Evolutionary conservation across 2,329 filamentous ascomycete species (phyloP).

Genomic region (Aspergillus tanneri): DNA sequence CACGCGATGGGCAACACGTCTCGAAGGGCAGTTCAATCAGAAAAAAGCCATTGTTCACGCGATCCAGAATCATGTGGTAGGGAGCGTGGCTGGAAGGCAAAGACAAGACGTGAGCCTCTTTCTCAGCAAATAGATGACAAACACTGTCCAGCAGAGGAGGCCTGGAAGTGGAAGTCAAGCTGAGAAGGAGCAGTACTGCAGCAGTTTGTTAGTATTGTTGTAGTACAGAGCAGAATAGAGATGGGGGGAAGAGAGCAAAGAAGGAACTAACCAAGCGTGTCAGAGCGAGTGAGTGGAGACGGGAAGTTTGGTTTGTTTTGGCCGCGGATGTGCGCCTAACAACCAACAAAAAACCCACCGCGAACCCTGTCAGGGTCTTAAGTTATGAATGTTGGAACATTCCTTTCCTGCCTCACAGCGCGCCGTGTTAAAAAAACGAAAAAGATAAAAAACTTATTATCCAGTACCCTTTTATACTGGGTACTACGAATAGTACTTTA

Average conservation of each 20-base stretch:
- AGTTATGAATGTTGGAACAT: background rate
- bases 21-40: constrained; percentile 26
- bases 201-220: no score
- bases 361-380: background rate
- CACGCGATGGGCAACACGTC: constrained; percentile 44
- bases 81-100: constrained; percentile 14
- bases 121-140: constrained; percentile 3
- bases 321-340: constrained; percentile 28
- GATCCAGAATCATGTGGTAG: constrained; percentile 18
- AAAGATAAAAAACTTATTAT: no score
- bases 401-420: background rate
- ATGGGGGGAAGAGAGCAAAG: constrained; percentile 12
- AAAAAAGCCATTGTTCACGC: constrained; percentile 31
- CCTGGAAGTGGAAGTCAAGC: constrained; percentile 4
- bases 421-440: background rate
- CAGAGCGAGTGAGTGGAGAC: constrained; percentile 34
- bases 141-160: constrained; percentile 8
- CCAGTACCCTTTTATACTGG: no score
- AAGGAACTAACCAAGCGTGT: constrained; percentile 23
- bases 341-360: constrained; percentile 3
- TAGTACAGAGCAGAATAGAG: constrained; percentile 7
- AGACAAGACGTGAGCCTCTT: constrained; percentile 15
- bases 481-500: no score
- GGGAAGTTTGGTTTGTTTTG: constrained; percentile 36
- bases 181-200: constrained; percentile 2